Conservation (phyloP, 495 filamentous ascomycete genomes). For the Filosporella fistucella region DNA sequence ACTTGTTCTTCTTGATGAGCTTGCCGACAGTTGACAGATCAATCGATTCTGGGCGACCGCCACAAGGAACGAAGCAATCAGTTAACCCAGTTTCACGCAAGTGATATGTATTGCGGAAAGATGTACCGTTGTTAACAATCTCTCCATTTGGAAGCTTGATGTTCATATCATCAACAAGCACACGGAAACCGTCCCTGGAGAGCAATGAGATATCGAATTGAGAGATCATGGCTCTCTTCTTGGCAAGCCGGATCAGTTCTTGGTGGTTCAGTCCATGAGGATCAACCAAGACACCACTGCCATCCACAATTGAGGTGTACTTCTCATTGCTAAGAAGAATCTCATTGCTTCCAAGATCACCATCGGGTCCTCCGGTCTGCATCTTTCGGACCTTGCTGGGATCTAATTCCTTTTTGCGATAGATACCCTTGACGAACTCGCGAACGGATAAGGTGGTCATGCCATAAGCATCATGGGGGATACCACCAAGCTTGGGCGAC, state of each 20-base stretch:
- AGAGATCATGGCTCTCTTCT: slow-evolving; percentile 82
- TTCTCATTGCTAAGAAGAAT: slow-evolving; percentile 94
- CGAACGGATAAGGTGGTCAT: slow-evolving; percentile 98
- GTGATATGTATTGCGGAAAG: slow-evolving; percentile 97
- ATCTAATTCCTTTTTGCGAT: slow-evolving; percentile 88
- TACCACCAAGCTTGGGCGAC: slow-evolving; percentile 91
- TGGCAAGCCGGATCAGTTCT: slow-evolving; percentile 81
- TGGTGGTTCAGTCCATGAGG: slow-evolving; percentile 80
- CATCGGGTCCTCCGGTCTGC: slow-evolving; percentile 96
- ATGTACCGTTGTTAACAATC: slow-evolving; percentile 80
- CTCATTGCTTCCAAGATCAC: slow-evolving; percentile 95
- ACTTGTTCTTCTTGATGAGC: slow-evolving; percentile 82
- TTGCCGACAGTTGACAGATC: slow-evolving; percentile 81
- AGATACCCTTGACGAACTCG: slow-evolving; percentile 93
- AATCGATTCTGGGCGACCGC: slow-evolving; percentile 94
- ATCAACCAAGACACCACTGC: slow-evolving; percentile 90
- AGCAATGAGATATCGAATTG: slow-evolving; percentile 84
- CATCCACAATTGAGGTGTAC: slow-evolving; percentile 90
- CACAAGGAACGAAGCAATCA: slow-evolving; percentile 93
- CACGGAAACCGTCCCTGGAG: slow-evolving; percentile 80
- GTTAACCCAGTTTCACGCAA: slow-evolving; percentile 70
- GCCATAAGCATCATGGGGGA: slow-evolving; percentile 92
- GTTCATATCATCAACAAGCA: slow-evolving; percentile 89
- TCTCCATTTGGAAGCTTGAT: slow-evolving; percentile 83
- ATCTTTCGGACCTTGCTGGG: slow-evolving; percentile 80